Evolutionary conservation across 2,329 filamentous ascomycete species (phyloP).

Genomic region (Arthrobotrys entomopaga): DNA sequence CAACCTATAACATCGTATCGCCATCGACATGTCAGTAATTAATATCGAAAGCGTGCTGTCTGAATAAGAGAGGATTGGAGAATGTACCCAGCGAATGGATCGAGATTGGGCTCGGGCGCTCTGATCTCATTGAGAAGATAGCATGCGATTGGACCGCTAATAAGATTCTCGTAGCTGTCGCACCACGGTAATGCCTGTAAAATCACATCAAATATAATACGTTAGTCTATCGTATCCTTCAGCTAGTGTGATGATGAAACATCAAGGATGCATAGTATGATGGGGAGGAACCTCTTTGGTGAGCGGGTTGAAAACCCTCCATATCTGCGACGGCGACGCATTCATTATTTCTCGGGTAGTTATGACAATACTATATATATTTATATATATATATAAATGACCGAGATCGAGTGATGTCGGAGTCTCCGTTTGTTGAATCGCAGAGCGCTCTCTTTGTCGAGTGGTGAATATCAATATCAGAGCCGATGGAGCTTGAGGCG

Average conservation of each 20-base stretch:
- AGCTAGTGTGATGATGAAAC: no score
- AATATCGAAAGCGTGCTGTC: not conserved
- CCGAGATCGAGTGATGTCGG: no score
- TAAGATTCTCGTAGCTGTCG: slow-evolving; percentile 17
- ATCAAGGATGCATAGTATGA: not conserved
- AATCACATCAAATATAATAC: not conserved
- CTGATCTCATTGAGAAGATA: slow-evolving; percentile 43
- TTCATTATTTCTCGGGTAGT: no score
- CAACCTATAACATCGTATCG: slow-evolving; percentile 4
- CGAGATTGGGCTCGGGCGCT: slow-evolving; percentile 20
- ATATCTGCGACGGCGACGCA: slow-evolving; percentile 13
- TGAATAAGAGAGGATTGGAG: not conserved
- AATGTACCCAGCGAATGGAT: slow-evolving; percentile 34
- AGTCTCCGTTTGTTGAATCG: no score
- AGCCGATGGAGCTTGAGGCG: no score
- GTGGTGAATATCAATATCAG: no score
- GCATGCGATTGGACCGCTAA: slow-evolving; percentile 16
- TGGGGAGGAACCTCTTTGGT: slow-evolving; percentile 11
- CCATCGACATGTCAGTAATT: not conserved
- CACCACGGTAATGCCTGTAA: slow-evolving; percentile 45
- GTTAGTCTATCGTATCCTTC: no score
- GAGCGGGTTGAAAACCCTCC: slow-evolving; percentile 38
- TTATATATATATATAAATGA: no score
- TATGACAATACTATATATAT: no score
- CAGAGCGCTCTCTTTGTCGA: no score